Evolutionary conservation across 1,284 basidiomycete species (phyloP), one percentile per base, ranked within the genome.

Genomic region (Rhodotorula sp.): DNA sequence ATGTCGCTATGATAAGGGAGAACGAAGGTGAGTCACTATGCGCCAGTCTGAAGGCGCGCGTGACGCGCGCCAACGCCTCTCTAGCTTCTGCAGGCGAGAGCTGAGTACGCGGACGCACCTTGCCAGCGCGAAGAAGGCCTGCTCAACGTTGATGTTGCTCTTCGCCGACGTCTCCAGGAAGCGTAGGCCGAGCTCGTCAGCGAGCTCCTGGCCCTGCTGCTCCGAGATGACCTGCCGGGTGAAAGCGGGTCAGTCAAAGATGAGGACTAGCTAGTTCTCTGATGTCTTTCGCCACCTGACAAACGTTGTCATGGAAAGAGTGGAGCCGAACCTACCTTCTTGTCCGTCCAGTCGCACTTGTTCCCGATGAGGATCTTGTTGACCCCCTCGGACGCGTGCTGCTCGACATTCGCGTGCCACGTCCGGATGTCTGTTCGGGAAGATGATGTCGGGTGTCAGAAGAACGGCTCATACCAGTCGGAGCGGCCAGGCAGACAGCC

Each of bases 281-380:
- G 5, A 13, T 46, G 44, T n/a, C n/a, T n/a, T n/a, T n/a, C n/a
- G 44, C 17, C 9, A 46, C 44, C 44, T 44, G 4, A 25, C n/a
- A n/a, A 36, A 22, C 34, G 34, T 12, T 12, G 22, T 6, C 21
- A 44, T n/a, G 1, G 36, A 21, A 22, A 19, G 50, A n/a, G 13
- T 21, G 34, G 12, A 21, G 34, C 46, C 44, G 55, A 13, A 48
- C 66, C n/a, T 60, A 81, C 81, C 61, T 92, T 90, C 85, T 98
- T 98, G 84, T 98, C 96, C 67, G 90, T 89, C 94, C 95, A 97
- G 83, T 99, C 97, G 71, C 91, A 97, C 84, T 99, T 99, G 86
- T 99, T 99, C 64, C 97, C 97, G 75, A 99, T 92, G 68, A 99
- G 89, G 74, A 99, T 94, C 88, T 98, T 99, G 88, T 97, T 97